Evolutionary conservation across 495 filamentous ascomycete genomes (phyloP).

Genomic region (Thermochaetoides thermophila): DNA sequence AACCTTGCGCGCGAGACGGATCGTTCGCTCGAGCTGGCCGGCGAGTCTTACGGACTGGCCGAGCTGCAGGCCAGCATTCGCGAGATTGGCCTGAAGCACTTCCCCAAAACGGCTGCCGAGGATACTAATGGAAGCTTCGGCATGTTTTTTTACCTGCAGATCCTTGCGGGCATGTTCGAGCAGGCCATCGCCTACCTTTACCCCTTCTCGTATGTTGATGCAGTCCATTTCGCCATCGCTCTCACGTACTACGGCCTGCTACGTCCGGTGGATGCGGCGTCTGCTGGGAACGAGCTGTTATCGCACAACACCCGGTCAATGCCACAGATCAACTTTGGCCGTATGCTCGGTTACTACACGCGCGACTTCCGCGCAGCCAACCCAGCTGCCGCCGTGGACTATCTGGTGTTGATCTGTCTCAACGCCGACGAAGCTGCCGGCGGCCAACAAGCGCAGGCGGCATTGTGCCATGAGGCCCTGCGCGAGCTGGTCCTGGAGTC

Average conservation of each 20-base stretch:
- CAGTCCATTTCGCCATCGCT: conserved; percentile 86
- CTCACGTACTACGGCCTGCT: conserved; percentile 84
- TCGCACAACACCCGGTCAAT: conserved; percentile 53
- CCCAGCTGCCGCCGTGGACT: conserved; percentile 79
- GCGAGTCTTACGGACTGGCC: conserved; percentile 74
- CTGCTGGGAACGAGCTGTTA: conserved; percentile 56
- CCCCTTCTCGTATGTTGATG: conserved; percentile 73
- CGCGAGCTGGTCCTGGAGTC: conserved; percentile 93
- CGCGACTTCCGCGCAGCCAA: conserved; percentile 83
- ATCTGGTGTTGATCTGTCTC: conserved; percentile 81
- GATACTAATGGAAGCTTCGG: conserved; percentile 65
- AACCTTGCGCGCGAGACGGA: conserved; percentile 79
- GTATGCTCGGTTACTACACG: conserved; percentile 89
- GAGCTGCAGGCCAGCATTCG: conserved; percentile 72
- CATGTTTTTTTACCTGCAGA: conserved; percentile 82
- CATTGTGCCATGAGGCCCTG: conserved; percentile 81
- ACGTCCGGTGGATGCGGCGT: conserved; percentile 59
- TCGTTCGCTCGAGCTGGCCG: conserved; percentile 65
- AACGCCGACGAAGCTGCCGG: conserved; percentile 75
- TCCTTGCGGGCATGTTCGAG: conserved; percentile 89
- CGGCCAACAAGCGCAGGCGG: conserved; percentile 45
- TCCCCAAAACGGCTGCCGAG: conserved; percentile 49
- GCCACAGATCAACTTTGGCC: conserved; percentile 86
- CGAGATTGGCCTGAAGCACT: conserved; percentile 82
- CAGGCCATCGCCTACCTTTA: conserved; percentile 84